Percentiles rank a stretch among this genome's conserved stretches.
These are phyloP conservation scores for Syzygium grande DNA, from an alignment of 345 rosid genomes.

Conservation along the genomic window DNA sequence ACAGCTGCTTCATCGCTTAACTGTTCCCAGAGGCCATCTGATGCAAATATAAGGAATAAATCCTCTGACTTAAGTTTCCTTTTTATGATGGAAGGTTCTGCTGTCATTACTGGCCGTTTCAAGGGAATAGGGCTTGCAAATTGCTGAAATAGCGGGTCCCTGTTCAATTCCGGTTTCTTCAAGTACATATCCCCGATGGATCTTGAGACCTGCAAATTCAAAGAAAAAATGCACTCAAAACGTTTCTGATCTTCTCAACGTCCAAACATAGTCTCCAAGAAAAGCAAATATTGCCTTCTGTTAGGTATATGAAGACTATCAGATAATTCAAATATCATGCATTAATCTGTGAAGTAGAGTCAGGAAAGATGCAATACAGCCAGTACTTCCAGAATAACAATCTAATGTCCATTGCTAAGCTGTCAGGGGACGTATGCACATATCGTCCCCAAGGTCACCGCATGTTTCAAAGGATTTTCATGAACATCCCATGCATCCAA, in stretches of 20 bases:
- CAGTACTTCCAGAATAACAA: background rate
- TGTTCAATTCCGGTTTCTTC: conserved; percentile 83
- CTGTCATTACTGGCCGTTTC: conserved; percentile 77
- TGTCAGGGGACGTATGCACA: conserved; percentile 2
- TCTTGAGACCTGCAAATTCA: conserved; percentile 70
- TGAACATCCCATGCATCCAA: conserved; percentile 23
- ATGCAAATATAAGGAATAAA: conserved; percentile 87
- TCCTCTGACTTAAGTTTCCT: conserved; percentile 72
- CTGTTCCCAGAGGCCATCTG: conserved; percentile 99
- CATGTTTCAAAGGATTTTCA: background rate
- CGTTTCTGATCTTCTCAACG: background rate
- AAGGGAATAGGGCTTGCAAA: conserved; percentile 68
- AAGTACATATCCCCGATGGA: conserved; percentile 93
- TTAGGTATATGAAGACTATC: background rate
- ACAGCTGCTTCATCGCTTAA: conserved; percentile 82
- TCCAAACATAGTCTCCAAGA: background rate
- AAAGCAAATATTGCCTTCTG: background rate
- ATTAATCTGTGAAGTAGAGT: background rate
- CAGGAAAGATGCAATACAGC: background rate
- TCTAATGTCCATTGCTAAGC: background rate
- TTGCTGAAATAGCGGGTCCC: conserved; percentile 73
- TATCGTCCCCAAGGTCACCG: background rate
- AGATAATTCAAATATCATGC: background rate
- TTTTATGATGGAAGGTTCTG: conserved; percentile 76
- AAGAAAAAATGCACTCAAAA: background rate